Evolutionary conservation across 1,284 basidiomycete species (phyloP).

Genomic region (Golubevia sp.): DNA sequence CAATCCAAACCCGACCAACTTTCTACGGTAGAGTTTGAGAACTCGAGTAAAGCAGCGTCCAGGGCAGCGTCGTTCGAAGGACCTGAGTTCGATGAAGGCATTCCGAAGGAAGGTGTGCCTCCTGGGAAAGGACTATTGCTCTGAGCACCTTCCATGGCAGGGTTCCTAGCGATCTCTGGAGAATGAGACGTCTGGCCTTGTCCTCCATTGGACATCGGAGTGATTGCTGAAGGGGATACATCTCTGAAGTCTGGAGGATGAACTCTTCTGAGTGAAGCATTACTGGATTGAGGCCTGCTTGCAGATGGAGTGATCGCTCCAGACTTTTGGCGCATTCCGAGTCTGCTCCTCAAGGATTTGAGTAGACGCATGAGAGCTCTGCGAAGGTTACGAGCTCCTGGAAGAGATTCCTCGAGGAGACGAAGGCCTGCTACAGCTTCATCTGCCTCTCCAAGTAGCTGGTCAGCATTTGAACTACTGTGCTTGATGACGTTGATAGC

Average conservation of each 20-base stretch:
- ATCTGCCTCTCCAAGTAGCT: constrained; percentile 8
- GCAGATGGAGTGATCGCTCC: too few relatives aligned
- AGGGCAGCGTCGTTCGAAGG: not conserved
- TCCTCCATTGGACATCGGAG: too few relatives aligned
- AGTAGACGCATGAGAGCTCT: too few relatives aligned
- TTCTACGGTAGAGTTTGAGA: not conserved
- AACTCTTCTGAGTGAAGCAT: too few relatives aligned
- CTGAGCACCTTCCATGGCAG: not conserved
- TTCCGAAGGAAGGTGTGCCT: not conserved
- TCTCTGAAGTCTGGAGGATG: too few relatives aligned
- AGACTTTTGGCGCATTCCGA: too few relatives aligned
- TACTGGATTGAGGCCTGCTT: too few relatives aligned
- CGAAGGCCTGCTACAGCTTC: constrained; percentile 2
- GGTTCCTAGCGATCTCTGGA: not conserved
- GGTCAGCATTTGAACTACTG: not conserved
- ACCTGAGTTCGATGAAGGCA: not conserved
- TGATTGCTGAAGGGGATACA: too few relatives aligned
- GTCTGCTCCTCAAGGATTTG: too few relatives aligned
- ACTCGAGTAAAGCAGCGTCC: not conserved
- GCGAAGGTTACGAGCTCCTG: not conserved
- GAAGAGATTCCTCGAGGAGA: constrained; percentile 2
- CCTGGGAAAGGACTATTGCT: not conserved
- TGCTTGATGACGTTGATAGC: constrained; percentile 1
- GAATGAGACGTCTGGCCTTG: not conserved
- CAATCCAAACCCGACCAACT: not conserved